Percentiles rank a stretch among this genome's conserved stretches.
These are phyloP conservation scores for Herpetospermum pedunculosum DNA, from an alignment of 306 rosid genomes.

Conservation along the genomic window DNA sequence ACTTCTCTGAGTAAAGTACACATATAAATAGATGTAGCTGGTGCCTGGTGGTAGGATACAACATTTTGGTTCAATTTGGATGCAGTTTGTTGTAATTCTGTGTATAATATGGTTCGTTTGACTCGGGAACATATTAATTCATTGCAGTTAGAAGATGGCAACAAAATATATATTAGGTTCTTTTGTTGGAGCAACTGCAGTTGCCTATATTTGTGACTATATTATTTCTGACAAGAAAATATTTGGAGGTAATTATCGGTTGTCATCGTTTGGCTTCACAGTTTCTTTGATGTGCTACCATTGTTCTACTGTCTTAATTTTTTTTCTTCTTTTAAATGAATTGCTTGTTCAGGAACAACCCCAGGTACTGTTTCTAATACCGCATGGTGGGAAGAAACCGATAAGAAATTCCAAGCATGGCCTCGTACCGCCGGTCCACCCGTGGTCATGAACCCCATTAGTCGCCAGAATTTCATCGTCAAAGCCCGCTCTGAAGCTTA, in stretches of 20 bases:
- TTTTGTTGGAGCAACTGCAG: slow-evolving; percentile 29
- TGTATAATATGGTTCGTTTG: background rate
- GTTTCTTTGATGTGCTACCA: background rate
- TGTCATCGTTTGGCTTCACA: background rate
- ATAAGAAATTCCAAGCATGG: slow-evolving; percentile 83
- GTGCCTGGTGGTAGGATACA: background rate
- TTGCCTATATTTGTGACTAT: slow-evolving; percentile 39
- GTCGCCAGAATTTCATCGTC: slow-evolving; percentile 65
- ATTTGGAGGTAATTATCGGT: slow-evolving; percentile 50
- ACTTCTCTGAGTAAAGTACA: background rate
- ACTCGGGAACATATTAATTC: background rate
- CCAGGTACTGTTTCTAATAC: slow-evolving; percentile 48
- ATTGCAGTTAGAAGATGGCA: slow-evolving; percentile 37
- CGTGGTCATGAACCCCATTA: slow-evolving; percentile 63
- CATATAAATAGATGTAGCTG: background rate
- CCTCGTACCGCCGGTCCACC: slow-evolving; percentile 80
- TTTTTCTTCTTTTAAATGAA: background rate
- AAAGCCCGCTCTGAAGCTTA: slow-evolving; percentile 35
- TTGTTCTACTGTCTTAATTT: background rate
- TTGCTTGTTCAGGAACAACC: slow-evolving; percentile 41
- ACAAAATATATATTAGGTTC: slow-evolving; percentile 38
- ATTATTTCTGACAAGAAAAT: slow-evolving; percentile 47
- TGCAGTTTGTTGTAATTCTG: background rate
- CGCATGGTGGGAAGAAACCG: slow-evolving; percentile 83
- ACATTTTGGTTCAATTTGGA: background rate